phyloP scores from a whole-genome alignment of 306 rosid species.

The Lathyrus aphaca region DNA sequence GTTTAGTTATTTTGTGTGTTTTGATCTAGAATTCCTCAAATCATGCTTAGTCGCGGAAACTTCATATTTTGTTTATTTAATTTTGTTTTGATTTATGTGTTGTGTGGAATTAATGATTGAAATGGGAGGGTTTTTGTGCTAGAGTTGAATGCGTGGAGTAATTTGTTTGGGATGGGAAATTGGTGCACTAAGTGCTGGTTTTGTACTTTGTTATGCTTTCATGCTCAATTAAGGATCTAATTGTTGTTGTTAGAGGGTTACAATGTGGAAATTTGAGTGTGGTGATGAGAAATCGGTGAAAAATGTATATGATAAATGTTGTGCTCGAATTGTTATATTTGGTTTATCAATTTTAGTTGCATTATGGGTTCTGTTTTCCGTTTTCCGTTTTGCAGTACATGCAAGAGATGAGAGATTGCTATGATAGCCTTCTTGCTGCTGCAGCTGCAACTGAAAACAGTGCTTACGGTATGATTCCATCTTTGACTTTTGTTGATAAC shows the following conservation, averaged over 20 bases:
- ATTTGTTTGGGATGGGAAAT: constrained; percentile 13
- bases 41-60: not conserved
- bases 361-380: constrained; percentile 30
- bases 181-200: constrained; percentile 4
- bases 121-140: constrained; percentile 10
- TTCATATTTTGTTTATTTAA: not conserved
- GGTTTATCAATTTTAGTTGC: constrained; percentile 8
- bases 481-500: constrained; percentile 14
- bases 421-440: constrained; percentile 82
- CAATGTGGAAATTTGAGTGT: constrained; percentile 13
- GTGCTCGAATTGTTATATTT: not conserved
- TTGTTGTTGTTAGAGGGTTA: not conserved
- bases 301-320: not conserved
- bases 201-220: not conserved
- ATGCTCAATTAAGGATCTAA: not conserved
- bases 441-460: constrained; percentile 89
- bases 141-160: not conserved
- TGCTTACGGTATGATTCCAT: constrained; percentile 62
- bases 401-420: constrained; percentile 86
- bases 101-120: not conserved
- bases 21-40: constrained; percentile 15
- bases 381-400: constrained; percentile 57
- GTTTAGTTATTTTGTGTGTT: not conserved
- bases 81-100: not conserved
- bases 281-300: not conserved